phyloP scores from a whole-genome alignment of 768 basidiomycete species.

The Holtermanniella nyarrowii region DNA sequence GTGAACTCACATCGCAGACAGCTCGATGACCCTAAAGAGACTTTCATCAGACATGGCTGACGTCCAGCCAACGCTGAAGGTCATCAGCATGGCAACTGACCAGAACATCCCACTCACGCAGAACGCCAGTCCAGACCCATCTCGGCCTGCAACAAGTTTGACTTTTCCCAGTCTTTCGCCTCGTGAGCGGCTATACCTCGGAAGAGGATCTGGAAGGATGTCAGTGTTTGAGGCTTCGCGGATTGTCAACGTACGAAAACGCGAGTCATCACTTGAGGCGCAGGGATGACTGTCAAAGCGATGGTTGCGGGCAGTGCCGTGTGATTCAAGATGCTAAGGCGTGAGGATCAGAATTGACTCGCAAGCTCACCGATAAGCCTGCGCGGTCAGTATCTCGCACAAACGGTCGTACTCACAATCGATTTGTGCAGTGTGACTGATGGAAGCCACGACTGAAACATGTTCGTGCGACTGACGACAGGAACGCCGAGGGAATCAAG shows the following conservation, averaged over 20 bases:
- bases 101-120: constrained; percentile 15
- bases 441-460: constrained; percentile 34
- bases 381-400: background rate
- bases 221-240: background rate
- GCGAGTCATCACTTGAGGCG: constrained; percentile 27
- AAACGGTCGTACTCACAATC: constrained; percentile 18
- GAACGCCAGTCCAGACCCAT: constrained; percentile 35
- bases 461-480: constrained; percentile 24
- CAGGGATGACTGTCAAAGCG: constrained; percentile 26
- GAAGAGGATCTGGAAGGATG: constrained; percentile 24
- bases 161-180: constrained; percentile 25
- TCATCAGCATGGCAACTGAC: background rate
- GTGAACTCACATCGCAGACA: constrained; percentile 34
- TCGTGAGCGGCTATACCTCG: constrained; percentile 26
- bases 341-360: background rate
- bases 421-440: constrained; percentile 32
- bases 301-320: constrained; percentile 19
- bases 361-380: constrained; percentile 3
- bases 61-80: constrained; percentile 26
- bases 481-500: constrained; percentile 25
- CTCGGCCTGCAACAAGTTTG: constrained; percentile 32
- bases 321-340: constrained; percentile 19
- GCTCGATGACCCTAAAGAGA: constrained; percentile 34
- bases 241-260: constrained; percentile 31
- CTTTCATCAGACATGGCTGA: constrained; percentile 23